These are phyloP conservation scores for Cryptosporidium viatorum DNA, from an alignment of 169 alveolate species.

Conservation along the genomic window DNA sequence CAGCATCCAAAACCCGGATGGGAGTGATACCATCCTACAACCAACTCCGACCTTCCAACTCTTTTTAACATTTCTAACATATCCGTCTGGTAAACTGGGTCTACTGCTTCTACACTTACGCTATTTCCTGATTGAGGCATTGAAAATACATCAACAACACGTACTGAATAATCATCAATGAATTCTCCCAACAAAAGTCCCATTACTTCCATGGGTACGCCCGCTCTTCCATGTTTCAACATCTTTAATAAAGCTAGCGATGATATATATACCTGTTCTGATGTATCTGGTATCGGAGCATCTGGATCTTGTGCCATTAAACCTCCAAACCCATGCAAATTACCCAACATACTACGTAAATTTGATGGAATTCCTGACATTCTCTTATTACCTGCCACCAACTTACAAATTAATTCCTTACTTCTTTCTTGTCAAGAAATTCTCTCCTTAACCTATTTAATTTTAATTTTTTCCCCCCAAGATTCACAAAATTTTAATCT, in stretches of 20 bases:
- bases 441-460: neutral
- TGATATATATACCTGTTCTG: slow-evolving; percentile 96
- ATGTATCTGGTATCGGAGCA: slow-evolving; percentile 86
- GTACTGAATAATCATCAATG: slow-evolving; percentile 98
- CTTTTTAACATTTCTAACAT: slow-evolving; percentile 98
- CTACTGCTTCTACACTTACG: slow-evolving; percentile 99
- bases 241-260: slow-evolving; percentile 96
- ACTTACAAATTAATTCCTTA: neutral
- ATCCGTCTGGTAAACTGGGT: slow-evolving; percentile 98
- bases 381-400: neutral
- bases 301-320: slow-evolving; percentile 75
- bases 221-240: slow-evolving; percentile 98
- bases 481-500: neutral
- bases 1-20: slow-evolving; percentile 99
- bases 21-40: slow-evolving; percentile 99
- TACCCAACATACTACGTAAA: slow-evolving; percentile 72
- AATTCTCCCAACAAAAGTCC: slow-evolving; percentile 99
- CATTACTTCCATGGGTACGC: slow-evolving; percentile 99
- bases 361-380: slow-evolving; percentile 68
- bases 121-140: slow-evolving; percentile 99
- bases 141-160: slow-evolving; percentile 99
- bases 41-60: slow-evolving; percentile 92
- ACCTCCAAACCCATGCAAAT: slow-evolving; percentile 71
- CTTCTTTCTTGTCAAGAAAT: neutral
- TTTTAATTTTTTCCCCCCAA: neutral